phyloP scores from a whole-genome alignment of 345 rosid genomes.

The Eucalyptus marginata region DNA sequence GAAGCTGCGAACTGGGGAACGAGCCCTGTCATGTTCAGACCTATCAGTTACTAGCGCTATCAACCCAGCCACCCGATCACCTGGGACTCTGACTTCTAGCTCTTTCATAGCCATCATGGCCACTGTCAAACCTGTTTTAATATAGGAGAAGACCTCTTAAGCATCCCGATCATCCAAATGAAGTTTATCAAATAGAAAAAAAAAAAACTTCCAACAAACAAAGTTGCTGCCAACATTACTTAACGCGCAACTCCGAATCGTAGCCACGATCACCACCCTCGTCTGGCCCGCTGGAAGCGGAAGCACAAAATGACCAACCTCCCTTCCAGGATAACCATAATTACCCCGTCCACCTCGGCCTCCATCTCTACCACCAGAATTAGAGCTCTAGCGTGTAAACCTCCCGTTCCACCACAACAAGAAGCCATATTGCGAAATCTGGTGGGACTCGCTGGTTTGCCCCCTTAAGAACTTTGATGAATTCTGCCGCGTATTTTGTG shows the following conservation, averaged over 20 bases:
- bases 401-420: background rate
- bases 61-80: conserved; percentile 24
- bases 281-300: too few relatives aligned
- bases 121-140: background rate
- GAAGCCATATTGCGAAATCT: too few relatives aligned
- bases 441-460: too few relatives aligned
- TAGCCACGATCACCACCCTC: too few relatives aligned
- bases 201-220: too few relatives aligned
- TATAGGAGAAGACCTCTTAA: background rate
- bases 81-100: conserved; percentile 14
- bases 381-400: conserved; percentile 65
- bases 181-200: background rate
- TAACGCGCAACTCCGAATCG: too few relatives aligned
- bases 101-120: conserved; percentile 6
- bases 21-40: conserved; percentile 12
- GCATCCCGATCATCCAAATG: background rate
- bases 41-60: conserved; percentile 20
- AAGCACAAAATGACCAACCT: too few relatives aligned
- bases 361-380: conserved; percentile 45
- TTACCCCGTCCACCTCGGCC: conserved; percentile 36
- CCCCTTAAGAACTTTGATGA: too few relatives aligned
- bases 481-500: background rate
- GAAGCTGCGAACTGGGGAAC: conserved; percentile 50
- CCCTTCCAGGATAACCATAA: background rate
- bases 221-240: too few relatives aligned